Percentiles rank a stretch among this genome's conserved stretches.
Conservation (phyloP, 331 rosid genomes). For the Saraca asoca region DNA sequence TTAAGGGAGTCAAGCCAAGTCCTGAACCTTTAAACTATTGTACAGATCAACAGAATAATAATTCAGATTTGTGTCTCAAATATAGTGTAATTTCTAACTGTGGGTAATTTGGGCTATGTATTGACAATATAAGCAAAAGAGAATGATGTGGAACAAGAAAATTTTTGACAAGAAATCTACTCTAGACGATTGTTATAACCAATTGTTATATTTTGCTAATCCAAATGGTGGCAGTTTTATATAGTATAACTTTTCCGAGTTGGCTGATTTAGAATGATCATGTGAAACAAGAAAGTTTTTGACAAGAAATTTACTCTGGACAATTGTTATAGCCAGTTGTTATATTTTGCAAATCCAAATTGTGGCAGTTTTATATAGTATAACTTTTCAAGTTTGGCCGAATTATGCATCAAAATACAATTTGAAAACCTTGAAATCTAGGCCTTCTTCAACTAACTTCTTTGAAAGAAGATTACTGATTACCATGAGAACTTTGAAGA, state of each 20-base stretch:
- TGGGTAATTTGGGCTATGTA: neutral
- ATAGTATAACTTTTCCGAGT: no score
- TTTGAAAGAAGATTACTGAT: neutral
- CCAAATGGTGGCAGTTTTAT: no score
- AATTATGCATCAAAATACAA: neutral
- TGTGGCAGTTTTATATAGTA: neutral
- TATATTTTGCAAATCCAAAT: neutral
- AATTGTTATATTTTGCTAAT: neutral
- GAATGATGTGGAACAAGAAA: neutral
- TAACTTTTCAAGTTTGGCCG: neutral
- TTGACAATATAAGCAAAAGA: neutral
- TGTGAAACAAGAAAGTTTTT: no score
- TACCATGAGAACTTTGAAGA: neutral
- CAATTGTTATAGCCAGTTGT: no score
- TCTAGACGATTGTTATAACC: neutral
- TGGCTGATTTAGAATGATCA: neutral
- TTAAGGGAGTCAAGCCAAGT: neutral
- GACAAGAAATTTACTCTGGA: no score
- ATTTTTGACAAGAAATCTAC: no score
- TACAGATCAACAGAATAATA: neutral
- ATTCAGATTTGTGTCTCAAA: neutral
- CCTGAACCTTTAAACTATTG: neutral
- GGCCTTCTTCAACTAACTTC: no score
- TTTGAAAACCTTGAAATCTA: neutral
- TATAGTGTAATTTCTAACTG: neutral